These are phyloP conservation scores for Monosporozyma servazzii DNA, from an alignment of 805 yeast genomes.

Conservation along the genomic window DNA sequence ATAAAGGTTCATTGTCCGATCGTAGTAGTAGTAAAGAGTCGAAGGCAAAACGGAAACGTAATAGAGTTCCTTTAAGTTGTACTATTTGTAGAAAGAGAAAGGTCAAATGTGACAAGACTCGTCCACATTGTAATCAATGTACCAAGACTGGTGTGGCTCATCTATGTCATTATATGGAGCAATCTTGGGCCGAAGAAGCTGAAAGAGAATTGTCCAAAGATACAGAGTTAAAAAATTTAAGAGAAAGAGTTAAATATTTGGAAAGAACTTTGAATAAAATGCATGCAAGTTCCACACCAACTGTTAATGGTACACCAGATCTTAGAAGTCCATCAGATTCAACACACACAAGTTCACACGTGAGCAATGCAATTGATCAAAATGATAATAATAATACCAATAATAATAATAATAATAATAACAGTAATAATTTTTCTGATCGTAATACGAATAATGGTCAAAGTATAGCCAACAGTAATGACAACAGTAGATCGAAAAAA, in stretches of 20 bases:
- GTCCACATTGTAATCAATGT: conserved; percentile 51
- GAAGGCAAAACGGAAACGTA: conserved; percentile 33
- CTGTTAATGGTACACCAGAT: conserved; percentile 6
- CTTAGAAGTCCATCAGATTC: neutral
- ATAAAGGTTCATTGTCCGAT: neutral
- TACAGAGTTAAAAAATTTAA: conserved; percentile 43
- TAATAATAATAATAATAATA: neutral
- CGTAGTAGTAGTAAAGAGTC: neutral
- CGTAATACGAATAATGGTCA: neutral
- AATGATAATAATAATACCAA: neutral
- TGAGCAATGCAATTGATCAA: neutral
- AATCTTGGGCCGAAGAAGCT: conserved; percentile 46
- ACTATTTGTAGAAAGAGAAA: conserved; percentile 42
- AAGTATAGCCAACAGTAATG: neutral
- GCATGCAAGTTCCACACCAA: conserved; percentile 12
- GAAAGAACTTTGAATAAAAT: conserved; percentile 37
- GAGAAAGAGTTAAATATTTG: conserved; percentile 43
- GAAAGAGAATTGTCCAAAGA: conserved; percentile 42
- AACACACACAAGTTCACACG: conserved; percentile 1
- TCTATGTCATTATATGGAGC: conserved; percentile 48
- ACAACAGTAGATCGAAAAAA: neutral
- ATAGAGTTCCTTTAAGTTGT: conserved; percentile 41
- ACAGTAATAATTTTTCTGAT: neutral
- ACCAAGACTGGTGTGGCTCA: conserved; percentile 50
- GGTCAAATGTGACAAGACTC: conserved; percentile 41